These are phyloP conservation scores for Pseudogymnoascus sp. DNA, from an alignment of 2,329 filamentous ascomycete genomes.

Conservation along the genomic window DNA sequence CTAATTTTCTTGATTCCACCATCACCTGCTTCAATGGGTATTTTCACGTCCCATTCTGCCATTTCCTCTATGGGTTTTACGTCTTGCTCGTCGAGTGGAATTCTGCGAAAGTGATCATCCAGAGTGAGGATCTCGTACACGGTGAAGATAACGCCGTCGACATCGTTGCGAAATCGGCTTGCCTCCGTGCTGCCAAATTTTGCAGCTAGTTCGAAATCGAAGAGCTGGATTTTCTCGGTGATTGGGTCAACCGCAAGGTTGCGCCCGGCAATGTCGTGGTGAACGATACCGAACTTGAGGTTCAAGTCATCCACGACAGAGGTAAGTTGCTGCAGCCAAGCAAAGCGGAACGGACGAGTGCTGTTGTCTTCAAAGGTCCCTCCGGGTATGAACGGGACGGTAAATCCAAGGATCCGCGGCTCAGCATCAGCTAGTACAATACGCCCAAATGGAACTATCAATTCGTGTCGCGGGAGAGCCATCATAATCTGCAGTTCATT, in stretches of 20 bases:
- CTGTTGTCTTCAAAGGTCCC: slow-evolving; percentile 27
- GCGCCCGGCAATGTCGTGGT: slow-evolving; percentile 32
- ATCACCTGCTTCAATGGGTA: neutral
- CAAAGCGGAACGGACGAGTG: slow-evolving; percentile 27
- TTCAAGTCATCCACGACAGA: slow-evolving; percentile 32
- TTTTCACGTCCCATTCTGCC: neutral
- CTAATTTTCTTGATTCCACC: neutral
- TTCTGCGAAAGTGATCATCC: slow-evolving; percentile 8
- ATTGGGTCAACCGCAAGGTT: slow-evolving; percentile 31
- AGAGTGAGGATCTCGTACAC: slow-evolving; percentile 17
- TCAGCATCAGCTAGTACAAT: slow-evolving; percentile 29
- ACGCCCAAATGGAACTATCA: slow-evolving; percentile 30
- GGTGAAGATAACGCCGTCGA: slow-evolving; percentile 18
- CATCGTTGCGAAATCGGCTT: slow-evolving; percentile 16
- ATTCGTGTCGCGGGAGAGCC: slow-evolving; percentile 30
- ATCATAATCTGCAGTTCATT: slow-evolving; percentile 31
- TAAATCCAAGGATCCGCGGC: slow-evolving; percentile 32
- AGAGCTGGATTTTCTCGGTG: slow-evolving; percentile 29
- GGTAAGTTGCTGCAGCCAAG: slow-evolving; percentile 32
- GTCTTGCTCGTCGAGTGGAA: neutral
- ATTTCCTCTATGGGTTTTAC: neutral
- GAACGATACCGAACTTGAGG: slow-evolving; percentile 29
- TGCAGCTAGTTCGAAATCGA: slow-evolving; percentile 27
- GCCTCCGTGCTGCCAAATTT: neutral
- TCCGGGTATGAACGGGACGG: slow-evolving; percentile 28